phyloP scores from a whole-genome alignment of 2,329 filamentous ascomycete species.

The Pseudogymnoascus sp. region DNA sequence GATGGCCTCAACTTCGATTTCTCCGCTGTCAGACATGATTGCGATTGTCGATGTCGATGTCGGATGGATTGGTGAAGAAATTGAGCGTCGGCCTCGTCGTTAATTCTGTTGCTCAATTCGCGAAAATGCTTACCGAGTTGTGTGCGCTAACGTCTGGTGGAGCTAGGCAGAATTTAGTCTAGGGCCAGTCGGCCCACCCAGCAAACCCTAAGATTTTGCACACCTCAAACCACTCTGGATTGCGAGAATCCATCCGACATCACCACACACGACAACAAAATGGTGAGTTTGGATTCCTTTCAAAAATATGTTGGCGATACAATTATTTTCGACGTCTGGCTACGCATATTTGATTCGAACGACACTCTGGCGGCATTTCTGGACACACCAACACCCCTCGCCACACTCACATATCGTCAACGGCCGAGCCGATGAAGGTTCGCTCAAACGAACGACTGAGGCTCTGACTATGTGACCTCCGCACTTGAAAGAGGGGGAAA shows the following conservation, averaged over 20 bases:
- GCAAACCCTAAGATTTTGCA: slow-evolving; percentile 7
- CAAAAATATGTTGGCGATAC: slow-evolving; percentile 1
- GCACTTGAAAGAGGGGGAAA: not conserved
- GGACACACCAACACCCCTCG: slow-evolving; percentile 4
- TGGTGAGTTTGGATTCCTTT: slow-evolving; percentile 5
- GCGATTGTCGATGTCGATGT: slow-evolving; percentile 23
- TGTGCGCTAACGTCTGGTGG: not conserved
- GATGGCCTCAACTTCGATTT: slow-evolving; percentile 82
- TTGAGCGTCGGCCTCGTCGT: slow-evolving; percentile 9
- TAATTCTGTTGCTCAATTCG: slow-evolving; percentile 8
- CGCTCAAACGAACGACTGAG: slow-evolving; percentile 1
- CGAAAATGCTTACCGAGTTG: slow-evolving; percentile 9
- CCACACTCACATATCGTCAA: not conserved
- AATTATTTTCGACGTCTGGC: slow-evolving; percentile 4
- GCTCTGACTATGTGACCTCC: not conserved
- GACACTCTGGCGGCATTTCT: not conserved
- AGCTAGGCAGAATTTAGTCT: slow-evolving; percentile 6
- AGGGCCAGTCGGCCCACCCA: slow-evolving; percentile 5
- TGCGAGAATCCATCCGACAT: slow-evolving; percentile 5
- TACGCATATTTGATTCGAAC: slow-evolving; percentile 7
- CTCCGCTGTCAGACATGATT: slow-evolving; percentile 89
- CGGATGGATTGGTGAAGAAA: slow-evolving; percentile 10
- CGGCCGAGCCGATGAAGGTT: not conserved
- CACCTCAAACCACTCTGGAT: slow-evolving; percentile 7
- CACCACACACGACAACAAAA: slow-evolving; percentile 8